Evolutionary conservation across 2,329 filamentous ascomycete genomes (phyloP), one percentile per base, ranked within the genome.

Genomic region (Penicillium hesseltinei): DNA sequence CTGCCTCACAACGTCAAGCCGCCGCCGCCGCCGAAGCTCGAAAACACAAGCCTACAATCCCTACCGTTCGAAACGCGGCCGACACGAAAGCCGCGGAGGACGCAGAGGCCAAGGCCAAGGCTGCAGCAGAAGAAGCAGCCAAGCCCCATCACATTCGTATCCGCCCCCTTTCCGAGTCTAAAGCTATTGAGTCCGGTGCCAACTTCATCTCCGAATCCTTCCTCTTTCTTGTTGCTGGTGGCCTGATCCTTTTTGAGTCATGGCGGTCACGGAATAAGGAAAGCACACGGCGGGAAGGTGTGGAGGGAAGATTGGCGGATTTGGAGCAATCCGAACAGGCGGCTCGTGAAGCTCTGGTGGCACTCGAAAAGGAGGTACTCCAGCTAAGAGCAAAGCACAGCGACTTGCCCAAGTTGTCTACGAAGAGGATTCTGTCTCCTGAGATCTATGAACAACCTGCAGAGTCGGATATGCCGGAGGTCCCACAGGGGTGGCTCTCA

Each of bases 181-280:
- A 88, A 65, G 86, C 86, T 0, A 88, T 89, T 54, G 86, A 89
- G 68, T 82, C 83, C 38, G 87, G 86, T 4, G 87, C 86, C 4
- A 88, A 86, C 61, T 89, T 89, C 66, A 86, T 87, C 48, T 84
- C 84, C 33, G 86, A 89, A 67, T 75, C 83, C 0, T 89, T 89
- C 67, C 78, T 89, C 39, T 88, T 89, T 64, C 65, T 80, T 4
- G 87, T 89, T 13, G 87, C 84, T 1, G 85, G 84, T 6, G 77
- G 82, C 0, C 72, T 88, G 58, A 84, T 89, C 44, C 70, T 88
- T 0, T 84, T 84, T 52, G 86, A 89, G 66, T 81, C 82, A 21
- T 84, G 81, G 80, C 75, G 86, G 54, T 82, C 83, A 31, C 77
- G 84, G 51, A 78, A 82, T 58, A 89, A 88, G 68, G 85, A 85